These are phyloP conservation scores for Themeda triandra DNA, from an alignment of 176 grass and related monocot genomes.

Conservation along the genomic window DNA sequence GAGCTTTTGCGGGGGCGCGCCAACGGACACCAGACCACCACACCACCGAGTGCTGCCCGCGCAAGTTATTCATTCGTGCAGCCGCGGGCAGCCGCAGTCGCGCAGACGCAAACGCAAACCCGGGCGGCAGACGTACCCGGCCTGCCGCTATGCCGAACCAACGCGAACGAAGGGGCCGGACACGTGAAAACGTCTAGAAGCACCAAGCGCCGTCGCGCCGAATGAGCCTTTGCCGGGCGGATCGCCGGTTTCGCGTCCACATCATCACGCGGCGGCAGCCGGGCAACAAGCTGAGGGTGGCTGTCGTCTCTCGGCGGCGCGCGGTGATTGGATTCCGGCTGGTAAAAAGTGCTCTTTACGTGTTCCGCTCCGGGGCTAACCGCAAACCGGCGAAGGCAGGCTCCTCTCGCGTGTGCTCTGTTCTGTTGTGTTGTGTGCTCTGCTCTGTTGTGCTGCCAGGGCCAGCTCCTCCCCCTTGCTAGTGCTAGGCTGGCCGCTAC, in stretches of 20 bases:
- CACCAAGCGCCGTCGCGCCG: not conserved
- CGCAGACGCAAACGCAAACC: not conserved
- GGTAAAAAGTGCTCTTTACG: not conserved
- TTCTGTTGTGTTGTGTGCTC: no score
- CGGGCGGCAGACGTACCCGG: no score
- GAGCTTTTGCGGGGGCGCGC: not conserved
- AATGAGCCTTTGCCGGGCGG: no score
- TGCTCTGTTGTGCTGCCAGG: no score
- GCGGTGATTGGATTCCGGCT: not conserved
- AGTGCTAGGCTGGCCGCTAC: no score
- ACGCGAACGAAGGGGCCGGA: no score
- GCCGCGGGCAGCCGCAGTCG: not conserved
- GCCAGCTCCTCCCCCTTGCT: no score
- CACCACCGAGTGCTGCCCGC: not conserved
- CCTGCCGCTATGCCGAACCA: no score
- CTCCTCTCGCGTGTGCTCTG: not conserved
- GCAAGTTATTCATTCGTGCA: not conserved
- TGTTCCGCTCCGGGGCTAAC: not conserved
- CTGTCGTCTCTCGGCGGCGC: not conserved
- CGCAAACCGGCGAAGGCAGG: not conserved
- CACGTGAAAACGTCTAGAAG: not conserved
- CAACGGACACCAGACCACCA: not conserved
- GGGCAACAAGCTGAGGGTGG: not conserved
- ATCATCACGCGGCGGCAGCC: not conserved
- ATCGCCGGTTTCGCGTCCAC: constrained; percentile 3